Evolutionary conservation across 345 rosid genomes (phyloP), one percentile per base, ranked within the genome.

Genomic region (Garcia nutans): DNA sequence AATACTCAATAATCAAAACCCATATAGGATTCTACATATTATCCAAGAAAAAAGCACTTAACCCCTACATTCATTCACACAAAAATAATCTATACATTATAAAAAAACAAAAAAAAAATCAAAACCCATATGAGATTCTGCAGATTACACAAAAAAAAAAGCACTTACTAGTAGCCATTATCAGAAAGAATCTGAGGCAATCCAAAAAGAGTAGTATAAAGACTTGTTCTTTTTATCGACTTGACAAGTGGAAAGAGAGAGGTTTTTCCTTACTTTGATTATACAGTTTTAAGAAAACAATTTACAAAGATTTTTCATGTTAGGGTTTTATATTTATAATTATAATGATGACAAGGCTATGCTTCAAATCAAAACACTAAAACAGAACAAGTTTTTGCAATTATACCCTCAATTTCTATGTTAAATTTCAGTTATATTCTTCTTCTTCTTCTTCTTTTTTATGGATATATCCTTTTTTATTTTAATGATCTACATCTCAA

Each of bases 21-120:
- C 60, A 37, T 31, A 41, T 3, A 28, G 6, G 69, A 22, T 52
- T 7, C n/a, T 2, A 24, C 15, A 22, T 3, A 13, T 22, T 23
- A 45, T 54, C 28, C 31, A 19, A 9, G 63, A 64, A 19, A 19
- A 33, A 33, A 1, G 37, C 37, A 94, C 85, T 85, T 88, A 81
- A 94, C 92, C 76, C 98, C 98, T 90, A 78, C 31, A 67, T 33
- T 2, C 37, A 33, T 19, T 41, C 37, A 1, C 49, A 41, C 52
- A 33, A 45, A 45, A 0, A 10, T 0, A 45, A 26, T 15, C 3
- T 50, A 22, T 33, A 33, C n/a, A n/a, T n/a, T n/a, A n/a, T n/a
- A n/a, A n/a, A n/a, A 33, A 22, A 6, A 26, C 0, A 70, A 31
- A 52, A 70, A 16, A 47, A 49, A 7, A 50, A 22, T 23, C 24